Evolutionary conservation across 2,329 filamentous ascomycete species (phyloP).

Genomic region (Alternaria ethzedia): DNA sequence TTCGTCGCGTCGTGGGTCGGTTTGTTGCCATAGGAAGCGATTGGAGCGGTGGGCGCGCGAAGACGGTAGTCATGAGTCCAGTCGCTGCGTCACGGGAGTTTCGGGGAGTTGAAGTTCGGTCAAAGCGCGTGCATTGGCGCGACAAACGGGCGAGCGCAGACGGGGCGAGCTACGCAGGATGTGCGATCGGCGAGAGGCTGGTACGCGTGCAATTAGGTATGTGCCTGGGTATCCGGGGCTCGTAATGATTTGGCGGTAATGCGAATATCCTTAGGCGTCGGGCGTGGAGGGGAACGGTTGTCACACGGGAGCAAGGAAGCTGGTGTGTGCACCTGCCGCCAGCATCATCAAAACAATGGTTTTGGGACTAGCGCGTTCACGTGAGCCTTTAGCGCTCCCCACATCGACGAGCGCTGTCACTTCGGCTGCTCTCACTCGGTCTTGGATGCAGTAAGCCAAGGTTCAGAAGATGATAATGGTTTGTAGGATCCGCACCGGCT

Average conservation of each 20-base stretch:
- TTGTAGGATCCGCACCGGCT: background rate
- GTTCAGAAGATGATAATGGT: background rate
- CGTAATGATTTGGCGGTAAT: conserved; percentile 44
- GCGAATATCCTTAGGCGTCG: conserved; percentile 38
- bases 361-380: conserved; percentile 14
- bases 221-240: conserved; percentile 7
- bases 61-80: conserved; percentile 46
- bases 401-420: background rate
- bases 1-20: conserved; percentile 51
- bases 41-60: conserved; percentile 52
- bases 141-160: conserved; percentile 17
- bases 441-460: background rate
- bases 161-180: conserved; percentile 9
- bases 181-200: conserved; percentile 7
- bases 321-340: conserved; percentile 26
- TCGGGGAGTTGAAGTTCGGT: conserved; percentile 30
- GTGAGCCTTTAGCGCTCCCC: conserved; percentile 4
- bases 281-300: conserved; percentile 29
- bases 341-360: conserved; percentile 19
- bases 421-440: background rate
- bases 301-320: conserved; percentile 35
- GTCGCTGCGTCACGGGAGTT: conserved; percentile 30
- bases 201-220: conserved; percentile 4
- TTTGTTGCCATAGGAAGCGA: conserved; percentile 57
- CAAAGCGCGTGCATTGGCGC: conserved; percentile 47